phyloP scores from a whole-genome alignment of 371 early-diverging fungal genomes.

The Chytridiales sp. region DNA sequence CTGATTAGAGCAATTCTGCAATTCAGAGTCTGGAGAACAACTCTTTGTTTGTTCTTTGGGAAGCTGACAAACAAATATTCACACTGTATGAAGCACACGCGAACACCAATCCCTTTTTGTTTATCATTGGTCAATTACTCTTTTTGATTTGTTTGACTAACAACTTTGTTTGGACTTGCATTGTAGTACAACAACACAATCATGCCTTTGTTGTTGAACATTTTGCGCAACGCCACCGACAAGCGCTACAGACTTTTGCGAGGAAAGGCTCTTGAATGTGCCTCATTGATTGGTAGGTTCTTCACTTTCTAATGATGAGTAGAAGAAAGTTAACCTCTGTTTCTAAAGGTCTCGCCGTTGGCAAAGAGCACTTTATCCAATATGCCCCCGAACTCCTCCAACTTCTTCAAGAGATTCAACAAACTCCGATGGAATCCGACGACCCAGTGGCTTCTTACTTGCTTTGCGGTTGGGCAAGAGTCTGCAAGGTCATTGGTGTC shows the following conservation, averaged over 20 bases:
- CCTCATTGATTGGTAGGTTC: constrained; percentile 57
- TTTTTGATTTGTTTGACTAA: no score
- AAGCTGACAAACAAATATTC: neutral
- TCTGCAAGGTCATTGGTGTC: constrained; percentile 89
- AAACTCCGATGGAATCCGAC: constrained; percentile 70
- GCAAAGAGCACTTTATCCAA: constrained; percentile 78
- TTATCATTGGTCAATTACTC: neutral
- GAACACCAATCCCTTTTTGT: neutral
- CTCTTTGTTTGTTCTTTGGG: constrained; percentile 1
- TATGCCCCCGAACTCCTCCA: constrained; percentile 76
- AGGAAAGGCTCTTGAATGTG: constrained; percentile 95
- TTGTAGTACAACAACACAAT: constrained; percentile 78
- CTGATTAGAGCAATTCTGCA: constrained; percentile 11
- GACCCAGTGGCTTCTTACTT: constrained; percentile 91
- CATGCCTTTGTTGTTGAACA: constrained; percentile 89
- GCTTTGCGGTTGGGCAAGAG: constrained; percentile 92
- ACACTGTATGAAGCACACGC: neutral
- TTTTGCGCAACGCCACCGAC: constrained; percentile 76
- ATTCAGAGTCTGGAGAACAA: constrained; percentile 2
- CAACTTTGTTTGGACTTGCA: neutral
- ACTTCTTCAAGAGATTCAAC: constrained; percentile 78
- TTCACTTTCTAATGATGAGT: neutral
- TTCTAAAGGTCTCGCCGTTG: constrained; percentile 79
- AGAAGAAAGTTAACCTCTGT: constrained; percentile 60
- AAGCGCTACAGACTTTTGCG: constrained; percentile 87